phyloP scores from a whole-genome alignment of 2,329 filamentous ascomycete genomes.

The Sphaerostilbella broomeana region DNA sequence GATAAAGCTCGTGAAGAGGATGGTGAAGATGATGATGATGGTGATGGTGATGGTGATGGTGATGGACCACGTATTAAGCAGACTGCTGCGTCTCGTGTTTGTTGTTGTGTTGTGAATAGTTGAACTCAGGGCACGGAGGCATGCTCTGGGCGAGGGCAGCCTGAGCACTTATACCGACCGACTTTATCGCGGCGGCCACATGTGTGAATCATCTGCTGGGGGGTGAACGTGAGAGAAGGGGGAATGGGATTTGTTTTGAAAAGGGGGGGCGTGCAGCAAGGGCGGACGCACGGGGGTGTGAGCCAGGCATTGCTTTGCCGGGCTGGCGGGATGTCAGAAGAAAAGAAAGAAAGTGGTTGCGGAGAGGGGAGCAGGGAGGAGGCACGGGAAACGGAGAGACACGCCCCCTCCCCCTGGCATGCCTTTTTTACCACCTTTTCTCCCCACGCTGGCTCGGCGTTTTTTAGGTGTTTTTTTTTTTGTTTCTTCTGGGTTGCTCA shows the following conservation, averaged over 20 bases:
- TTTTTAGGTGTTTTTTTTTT: too few species aligned
- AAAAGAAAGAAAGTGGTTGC: constrained; percentile 8
- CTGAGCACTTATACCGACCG: constrained; percentile 18
- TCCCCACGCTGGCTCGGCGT: background rate
- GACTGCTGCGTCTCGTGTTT: background rate
- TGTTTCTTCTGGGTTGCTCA: too few species aligned
- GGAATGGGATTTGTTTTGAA: constrained; percentile 3
- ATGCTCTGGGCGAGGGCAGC: constrained; percentile 7
- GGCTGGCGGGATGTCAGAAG: constrained; percentile 7
- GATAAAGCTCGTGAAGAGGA: too few species aligned
- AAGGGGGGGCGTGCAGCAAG: constrained; percentile 7
- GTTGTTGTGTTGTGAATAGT: constrained; percentile 7
- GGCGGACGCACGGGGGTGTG: background rate
- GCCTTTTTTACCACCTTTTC: background rate
- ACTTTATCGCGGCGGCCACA: constrained; percentile 18
- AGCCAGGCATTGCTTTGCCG: constrained; percentile 5
- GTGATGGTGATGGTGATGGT: too few species aligned
- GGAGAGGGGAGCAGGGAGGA: too few species aligned
- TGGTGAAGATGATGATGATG: too few species aligned
- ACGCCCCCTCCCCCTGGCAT: background rate
- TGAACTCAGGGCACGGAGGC: constrained; percentile 7
- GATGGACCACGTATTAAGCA: background rate
- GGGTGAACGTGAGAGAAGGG: constrained; percentile 8
- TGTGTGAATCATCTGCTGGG: constrained; percentile 15
- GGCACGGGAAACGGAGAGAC: background rate